phyloP scores from a whole-genome alignment of 208 protist genomes.

The Acanthamoeba castellanii region DNA sequence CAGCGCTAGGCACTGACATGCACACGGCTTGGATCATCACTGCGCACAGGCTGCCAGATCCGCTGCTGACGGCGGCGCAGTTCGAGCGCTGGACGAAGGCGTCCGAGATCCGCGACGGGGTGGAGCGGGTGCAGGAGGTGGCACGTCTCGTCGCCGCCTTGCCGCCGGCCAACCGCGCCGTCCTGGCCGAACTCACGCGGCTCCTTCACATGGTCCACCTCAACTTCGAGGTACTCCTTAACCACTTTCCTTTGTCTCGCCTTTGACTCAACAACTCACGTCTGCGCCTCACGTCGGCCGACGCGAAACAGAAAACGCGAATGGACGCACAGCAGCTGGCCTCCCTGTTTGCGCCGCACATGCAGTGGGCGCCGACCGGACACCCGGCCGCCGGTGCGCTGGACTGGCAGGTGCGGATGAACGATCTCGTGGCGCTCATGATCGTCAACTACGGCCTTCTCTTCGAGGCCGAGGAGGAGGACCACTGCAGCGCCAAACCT shows the following conservation, averaged over 20 bases:
- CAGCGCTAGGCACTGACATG: no score
- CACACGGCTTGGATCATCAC: no score
- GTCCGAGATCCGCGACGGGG: not conserved
- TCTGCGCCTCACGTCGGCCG: no score
- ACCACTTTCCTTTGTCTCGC: not conserved
- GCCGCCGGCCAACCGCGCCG: conserved; percentile 39
- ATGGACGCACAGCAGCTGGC: conserved; percentile 48
- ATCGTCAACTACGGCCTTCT: conserved; percentile 54
- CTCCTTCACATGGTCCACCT: conserved; percentile 55
- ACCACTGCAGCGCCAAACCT: conserved; percentile 24
- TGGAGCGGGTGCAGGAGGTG: conserved; percentile 45
- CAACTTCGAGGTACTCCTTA: conserved; percentile 8
- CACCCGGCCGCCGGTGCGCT: conserved; percentile 1
- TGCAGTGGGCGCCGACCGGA: not conserved
- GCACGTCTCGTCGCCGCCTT: not conserved
- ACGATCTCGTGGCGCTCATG: conserved; percentile 29
- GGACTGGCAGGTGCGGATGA: conserved; percentile 47
- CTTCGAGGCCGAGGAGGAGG: conserved; percentile 60
- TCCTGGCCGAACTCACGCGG: conserved; percentile 46
- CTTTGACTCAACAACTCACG: not conserved
- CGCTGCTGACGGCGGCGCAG: not conserved
- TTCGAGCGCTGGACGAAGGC: conserved; percentile 22
- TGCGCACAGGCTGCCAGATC: not conserved
- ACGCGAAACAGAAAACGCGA: not conserved
- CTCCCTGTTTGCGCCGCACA: not conserved